phyloP scores from a whole-genome alignment of 768 basidiomycete genomes.

The Xerocomellus dryophilus region DNA sequence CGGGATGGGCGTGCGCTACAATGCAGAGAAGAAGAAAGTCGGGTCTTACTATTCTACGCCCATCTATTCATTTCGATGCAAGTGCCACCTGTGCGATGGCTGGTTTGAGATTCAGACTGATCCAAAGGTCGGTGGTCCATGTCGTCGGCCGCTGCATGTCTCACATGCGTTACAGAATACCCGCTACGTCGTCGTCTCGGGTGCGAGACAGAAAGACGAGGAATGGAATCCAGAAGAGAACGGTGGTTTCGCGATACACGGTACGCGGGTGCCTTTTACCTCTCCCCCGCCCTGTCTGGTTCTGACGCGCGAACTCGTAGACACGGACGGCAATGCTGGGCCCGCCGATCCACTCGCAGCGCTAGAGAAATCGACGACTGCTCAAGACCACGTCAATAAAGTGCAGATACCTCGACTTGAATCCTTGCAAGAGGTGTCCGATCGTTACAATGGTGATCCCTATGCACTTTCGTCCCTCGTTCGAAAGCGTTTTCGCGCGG shows the following conservation, averaged over 20 bases:
- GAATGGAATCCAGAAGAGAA: slow-evolving; percentile 98
- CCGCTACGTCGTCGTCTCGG: slow-evolving; percentile 86
- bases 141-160: not conserved
- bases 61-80: slow-evolving; percentile 93
- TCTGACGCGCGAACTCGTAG: slow-evolving; percentile 33
- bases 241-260: slow-evolving; percentile 87
- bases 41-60: slow-evolving; percentile 94
- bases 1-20: slow-evolving; percentile 99
- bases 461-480: slow-evolving; percentile 73
- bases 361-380: slow-evolving; percentile 84
- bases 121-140: slow-evolving; percentile 64
- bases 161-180: slow-evolving; percentile 64
- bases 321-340: slow-evolving; percentile 61
- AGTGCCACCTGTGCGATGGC: slow-evolving; percentile 93
- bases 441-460: slow-evolving; percentile 81
- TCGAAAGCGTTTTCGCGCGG: slow-evolving; percentile 79
- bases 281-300: not conserved
- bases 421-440: slow-evolving; percentile 71
- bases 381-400: slow-evolving; percentile 66
- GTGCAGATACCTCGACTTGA: slow-evolving; percentile 81
- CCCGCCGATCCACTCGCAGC: slow-evolving; percentile 83
- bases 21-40: slow-evolving; percentile 97
- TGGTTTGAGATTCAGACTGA: slow-evolving; percentile 99
- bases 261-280: slow-evolving; percentile 36
- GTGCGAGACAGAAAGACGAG: slow-evolving; percentile 92